Percentiles rank a stretch among this genome's conserved stretches.
phyloP scores from a whole-genome alignment of 169 alveolate species.

The Cryptosporidium viatorum region DNA sequence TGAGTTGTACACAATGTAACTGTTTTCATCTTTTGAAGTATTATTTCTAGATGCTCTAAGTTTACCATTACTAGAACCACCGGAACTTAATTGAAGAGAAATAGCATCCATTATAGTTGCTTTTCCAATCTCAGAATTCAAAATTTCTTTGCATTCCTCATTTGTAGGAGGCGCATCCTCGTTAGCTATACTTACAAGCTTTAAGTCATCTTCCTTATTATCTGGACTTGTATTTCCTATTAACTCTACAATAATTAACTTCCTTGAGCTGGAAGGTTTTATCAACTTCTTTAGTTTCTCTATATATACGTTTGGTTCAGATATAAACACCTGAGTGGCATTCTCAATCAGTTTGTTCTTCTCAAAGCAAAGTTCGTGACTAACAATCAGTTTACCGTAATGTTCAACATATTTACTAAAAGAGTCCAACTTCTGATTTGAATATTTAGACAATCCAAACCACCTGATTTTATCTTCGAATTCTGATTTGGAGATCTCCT shows the following conservation, averaged over 20 bases:
- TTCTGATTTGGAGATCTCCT: conserved; percentile 19
- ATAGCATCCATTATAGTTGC: neutral
- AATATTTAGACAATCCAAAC: conserved; percentile 42
- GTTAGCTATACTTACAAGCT: conserved; percentile 8
- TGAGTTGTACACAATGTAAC: neutral
- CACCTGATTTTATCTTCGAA: conserved; percentile 52
- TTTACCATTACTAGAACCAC: neutral
- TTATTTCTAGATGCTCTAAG: conserved; percentile 40
- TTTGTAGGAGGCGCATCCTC: conserved; percentile 38
- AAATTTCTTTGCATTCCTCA: conserved; percentile 31
- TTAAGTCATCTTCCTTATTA: neutral
- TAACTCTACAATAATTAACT: conserved; percentile 38
- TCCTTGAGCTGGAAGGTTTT: conserved; percentile 7
- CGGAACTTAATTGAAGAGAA: neutral
- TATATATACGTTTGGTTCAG: conserved; percentile 29
- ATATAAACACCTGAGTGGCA: conserved; percentile 51
- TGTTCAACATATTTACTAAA: conserved; percentile 39
- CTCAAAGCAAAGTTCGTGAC: conserved; percentile 62
- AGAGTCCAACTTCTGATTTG: conserved; percentile 21
- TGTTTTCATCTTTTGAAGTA: neutral
- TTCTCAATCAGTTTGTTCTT: conserved; percentile 39
- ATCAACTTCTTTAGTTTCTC: conserved; percentile 17
- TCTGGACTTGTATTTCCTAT: conserved; percentile 4
- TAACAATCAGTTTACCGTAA: conserved; percentile 8
- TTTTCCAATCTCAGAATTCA: neutral